Base-by-base conservation (phyloP, 2,329 filamentous ascomycete species). In the Phoma sp. region DNA sequence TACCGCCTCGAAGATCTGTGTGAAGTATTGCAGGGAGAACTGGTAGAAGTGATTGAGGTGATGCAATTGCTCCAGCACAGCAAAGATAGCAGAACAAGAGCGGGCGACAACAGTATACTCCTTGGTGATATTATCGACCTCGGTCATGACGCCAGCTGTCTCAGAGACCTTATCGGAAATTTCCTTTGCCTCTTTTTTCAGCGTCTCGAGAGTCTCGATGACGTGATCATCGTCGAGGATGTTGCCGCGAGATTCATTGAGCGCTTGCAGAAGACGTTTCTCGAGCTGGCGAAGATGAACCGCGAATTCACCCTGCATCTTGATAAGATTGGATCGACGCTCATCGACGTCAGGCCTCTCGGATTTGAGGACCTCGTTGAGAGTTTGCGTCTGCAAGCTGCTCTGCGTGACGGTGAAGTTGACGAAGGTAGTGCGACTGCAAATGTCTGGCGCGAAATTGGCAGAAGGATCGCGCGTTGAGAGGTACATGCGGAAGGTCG, bases 21-120 rank as follows among this genome's bases (percentile, higher is more conserved):
- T 85, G 78, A 99, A 99, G 78, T 96, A 99, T 75, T 97, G 93
- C 55, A 99, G 83, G 33, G 95, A 99, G 82, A 99, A 99, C 74
- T 98, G 96, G 77, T 99, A 99, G 78, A 98, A 98, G 80, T 98
- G 95, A 75, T 99, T 97, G 74, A 99, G 88, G 72, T 97, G 96
- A 76, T 98, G 93, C 53, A 99, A 85, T 75, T 99, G 93, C 78
- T 99, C 96, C 57, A 99, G 82, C 11, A 99, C 90, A 29, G 96
- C 92, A 74, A 98, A 99, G 37, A 99, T 93, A 50, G 95, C 93
- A 78, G 93, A 97, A 83, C 95, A 99, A 37, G 95, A 93, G 67
- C 88, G 86, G 52, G 95, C 95, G 76, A 99, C 92, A 61, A 96
- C 87, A 71, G 89, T 90, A 82, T 99, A 99, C 75, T 96, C 89